Base-by-base conservation (phyloP, 2,329 filamentous ascomycete species). In the Trematosphaeria pertusa region DNA sequence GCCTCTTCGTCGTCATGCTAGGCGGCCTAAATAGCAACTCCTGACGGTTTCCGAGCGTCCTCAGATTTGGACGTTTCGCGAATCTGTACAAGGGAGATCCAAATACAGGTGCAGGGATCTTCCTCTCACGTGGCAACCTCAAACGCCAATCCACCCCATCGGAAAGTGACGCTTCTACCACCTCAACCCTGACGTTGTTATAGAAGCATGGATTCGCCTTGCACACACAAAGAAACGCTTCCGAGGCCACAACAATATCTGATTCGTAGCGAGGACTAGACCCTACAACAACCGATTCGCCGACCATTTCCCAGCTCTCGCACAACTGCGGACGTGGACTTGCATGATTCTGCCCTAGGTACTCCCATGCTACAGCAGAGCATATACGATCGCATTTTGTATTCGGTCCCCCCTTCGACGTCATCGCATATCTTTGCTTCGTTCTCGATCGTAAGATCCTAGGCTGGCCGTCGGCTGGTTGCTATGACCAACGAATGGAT, bases 401-500 rank as follows among this genome's bases (percentile, higher is more conserved):
- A 18, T 32, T 20, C 14, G 12, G 12, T 10, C 36, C 26, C 15
- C 39, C 31, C 43, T 44, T 53, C 50, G 48, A 69, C 65, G 65
- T 69, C 66, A 70, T 61, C 22, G 31, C 37, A 44, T 39, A 52
- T 58, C 46, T 56, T 53, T 30, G 41, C 45, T 48, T 36, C 43
- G 43, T 36, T 14, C 34, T 48, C 56, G 62, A 65, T 65, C 35
- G 19, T 37, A 28, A 52, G 18, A 53, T 49, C 58, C 58, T 44
- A 43, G 49, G 46, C 40, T n/a, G 28, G 31, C 18, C 34, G 41
- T 46, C 59, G 53, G 52, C 53, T 31, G 34, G 50, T 56, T 62
- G 54, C 51, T 50, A 18, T 14, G 51, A 67, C 64, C 66, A 58
- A 59, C 62, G 58, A 69, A 65, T 64, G 37, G 46, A 24, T 34